Percentiles rank a stretch among this genome's conserved stretches.
These are phyloP conservation scores for Parathielavia hyrcaniae DNA, from an alignment of 495 filamentous ascomycete species.

Conservation along the genomic window DNA sequence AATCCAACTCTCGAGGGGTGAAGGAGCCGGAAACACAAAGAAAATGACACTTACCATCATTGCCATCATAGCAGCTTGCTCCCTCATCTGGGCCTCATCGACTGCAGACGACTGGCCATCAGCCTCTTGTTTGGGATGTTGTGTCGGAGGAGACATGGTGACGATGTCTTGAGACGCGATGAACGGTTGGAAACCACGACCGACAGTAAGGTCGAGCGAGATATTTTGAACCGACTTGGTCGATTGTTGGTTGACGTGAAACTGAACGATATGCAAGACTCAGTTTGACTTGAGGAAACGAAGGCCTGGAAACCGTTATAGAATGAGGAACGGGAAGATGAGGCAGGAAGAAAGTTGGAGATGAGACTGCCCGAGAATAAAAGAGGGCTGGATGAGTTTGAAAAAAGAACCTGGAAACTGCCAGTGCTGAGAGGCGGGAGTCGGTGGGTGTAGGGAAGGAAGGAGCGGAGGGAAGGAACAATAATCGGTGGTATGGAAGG, in stretches of 20 bases:
- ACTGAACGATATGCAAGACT: neutral
- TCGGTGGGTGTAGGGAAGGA: too few species aligned
- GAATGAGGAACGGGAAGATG: too few species aligned
- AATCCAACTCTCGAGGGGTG: neutral
- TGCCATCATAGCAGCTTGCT: neutral
- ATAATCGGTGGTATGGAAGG: neutral
- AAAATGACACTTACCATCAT: neutral
- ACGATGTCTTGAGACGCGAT: neutral
- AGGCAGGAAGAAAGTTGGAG: too few species aligned
- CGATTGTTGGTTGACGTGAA: neutral
- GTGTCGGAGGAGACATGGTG: neutral
- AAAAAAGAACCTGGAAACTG: too few species aligned
- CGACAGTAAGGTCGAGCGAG: neutral
- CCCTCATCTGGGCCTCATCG: neutral
- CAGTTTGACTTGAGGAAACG: neutral
- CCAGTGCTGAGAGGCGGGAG: too few species aligned
- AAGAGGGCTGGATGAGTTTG: too few species aligned
- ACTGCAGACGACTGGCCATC: neutral
- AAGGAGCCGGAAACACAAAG: neutral
- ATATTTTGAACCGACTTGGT: neutral
- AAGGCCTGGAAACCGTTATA: neutral
- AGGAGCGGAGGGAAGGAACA: neutral
- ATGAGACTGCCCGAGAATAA: too few species aligned
- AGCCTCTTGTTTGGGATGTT: neutral
- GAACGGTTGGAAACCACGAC: neutral